Evolutionary conservation across 148 eudicot species (phyloP).

Genomic region (Diospyros kaki): DNA sequence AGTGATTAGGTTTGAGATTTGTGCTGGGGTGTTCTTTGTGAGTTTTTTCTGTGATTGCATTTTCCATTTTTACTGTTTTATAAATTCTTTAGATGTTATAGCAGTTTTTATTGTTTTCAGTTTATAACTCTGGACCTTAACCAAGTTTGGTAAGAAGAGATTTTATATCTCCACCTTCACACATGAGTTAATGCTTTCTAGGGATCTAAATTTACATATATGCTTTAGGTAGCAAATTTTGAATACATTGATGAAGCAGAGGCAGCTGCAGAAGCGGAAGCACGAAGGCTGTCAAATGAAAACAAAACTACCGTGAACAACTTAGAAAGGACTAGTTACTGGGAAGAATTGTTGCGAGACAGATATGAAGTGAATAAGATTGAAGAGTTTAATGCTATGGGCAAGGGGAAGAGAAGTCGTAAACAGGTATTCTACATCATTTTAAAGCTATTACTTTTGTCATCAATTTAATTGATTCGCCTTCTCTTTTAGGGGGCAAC

Average conservation of each 20-base stretch:
- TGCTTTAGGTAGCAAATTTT: conserved; percentile 85
- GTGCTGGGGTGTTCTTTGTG: no score
- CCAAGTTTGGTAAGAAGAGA: no score
- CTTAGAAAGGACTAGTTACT: conserved; percentile 62
- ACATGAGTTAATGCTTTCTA: not conserved
- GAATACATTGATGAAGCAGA: conserved; percentile 78
- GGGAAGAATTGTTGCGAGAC: conserved; percentile 88
- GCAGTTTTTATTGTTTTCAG: not conserved
- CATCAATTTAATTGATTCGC: not conserved
- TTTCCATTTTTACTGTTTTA: no score
- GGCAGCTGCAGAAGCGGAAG: conserved; percentile 71
- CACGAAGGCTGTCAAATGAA: conserved; percentile 44
- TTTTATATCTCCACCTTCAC: not conserved
- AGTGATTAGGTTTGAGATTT: no score
- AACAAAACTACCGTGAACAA: conserved; percentile 40
- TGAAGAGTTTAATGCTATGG: conserved; percentile 85
- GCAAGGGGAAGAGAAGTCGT: conserved; percentile 96
- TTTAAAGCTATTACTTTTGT: not conserved
- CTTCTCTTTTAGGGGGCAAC: not conserved
- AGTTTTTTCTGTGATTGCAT: no score
- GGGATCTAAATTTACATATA: conserved; percentile 11
- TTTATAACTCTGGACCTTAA: not conserved
- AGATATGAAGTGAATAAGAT: conserved; percentile 76
- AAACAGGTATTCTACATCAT: conserved; percentile 57
- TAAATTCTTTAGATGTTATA: not conserved